Evolutionary conservation across 768 basidiomycete genomes (phyloP), one percentile per base, ranked within the genome.

Genomic region (Lactarius tabidus): DNA sequence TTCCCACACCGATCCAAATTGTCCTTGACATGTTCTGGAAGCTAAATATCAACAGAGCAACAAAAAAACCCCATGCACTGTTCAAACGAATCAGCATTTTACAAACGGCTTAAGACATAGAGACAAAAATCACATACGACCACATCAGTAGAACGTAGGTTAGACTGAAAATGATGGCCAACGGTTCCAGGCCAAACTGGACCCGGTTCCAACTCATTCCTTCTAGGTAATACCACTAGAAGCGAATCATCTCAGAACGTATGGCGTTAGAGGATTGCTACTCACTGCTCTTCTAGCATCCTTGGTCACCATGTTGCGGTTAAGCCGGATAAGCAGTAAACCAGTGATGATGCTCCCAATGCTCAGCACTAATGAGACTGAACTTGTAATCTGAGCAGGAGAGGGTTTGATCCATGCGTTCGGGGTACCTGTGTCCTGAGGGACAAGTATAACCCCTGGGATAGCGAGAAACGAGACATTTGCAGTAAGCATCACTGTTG

Each of bases 101-200:
- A 20, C 29, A 29, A 18, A 38, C 12, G 18, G 33, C 23, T 6
- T 17, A 41, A 18, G 35, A n/a, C n/a, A n/a, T n/a, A n/a, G n/a
- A n/a, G n/a, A n/a, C n/a, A 31, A 29, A 31, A 18, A 54, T 8
- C 6, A 79, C 84, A 74, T 68, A 85, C 85, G 79, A 80, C 84
- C 84, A 86, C 76, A 86, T 79, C 48, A 86, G 75, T 26, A 85
- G 73, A 1, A 82, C 81, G 63, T 84, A 82, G 0, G 85, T 85
- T 10, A 86, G 69, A 64, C 82, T 81, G 63, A 84, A 84, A 60
- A 84, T 67, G 26, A 85, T 75, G 20, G 83, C 82, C 6, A 85
- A 76, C 1, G 72, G 79, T 69, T 85, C 83, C 1, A 84, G 72
- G 1, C 85, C 82, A 41, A 78, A 74, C 1, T 56, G 70, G 8